Percentiles rank a stretch among this genome's conserved stretches.
Conservation (phyloP, 129 eudicot species). For the Dittrichia graveolens region DNA sequence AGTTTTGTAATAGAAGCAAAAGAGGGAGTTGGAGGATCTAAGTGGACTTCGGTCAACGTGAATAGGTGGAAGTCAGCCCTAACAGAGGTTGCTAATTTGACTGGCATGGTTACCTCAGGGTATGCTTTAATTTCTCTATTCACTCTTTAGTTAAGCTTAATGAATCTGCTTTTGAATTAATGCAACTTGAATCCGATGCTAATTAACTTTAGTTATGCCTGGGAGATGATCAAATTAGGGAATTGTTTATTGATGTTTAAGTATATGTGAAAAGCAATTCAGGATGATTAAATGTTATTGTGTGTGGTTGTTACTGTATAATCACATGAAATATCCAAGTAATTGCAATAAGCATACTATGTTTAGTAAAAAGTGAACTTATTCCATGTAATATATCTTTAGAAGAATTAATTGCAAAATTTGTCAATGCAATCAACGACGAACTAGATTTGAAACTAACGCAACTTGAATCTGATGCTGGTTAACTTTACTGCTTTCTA, state of each 20-base stretch:
- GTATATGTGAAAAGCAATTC: no score
- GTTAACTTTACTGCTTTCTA: no score
- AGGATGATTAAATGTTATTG: no score
- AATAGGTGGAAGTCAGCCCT: conserved; percentile 1
- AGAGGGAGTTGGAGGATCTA: background rate
- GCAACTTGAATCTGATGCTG: no score
- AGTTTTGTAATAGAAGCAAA: background rate
- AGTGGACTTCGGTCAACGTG: conserved; percentile 2
- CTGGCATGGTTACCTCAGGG: conserved; percentile 6
- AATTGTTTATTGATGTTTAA: background rate
- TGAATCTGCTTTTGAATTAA: background rate
- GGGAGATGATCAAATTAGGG: no score
- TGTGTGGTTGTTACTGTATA: no score
- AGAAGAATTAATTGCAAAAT: background rate
- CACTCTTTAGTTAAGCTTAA: background rate
- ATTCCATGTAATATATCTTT: background rate
- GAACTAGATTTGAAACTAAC: background rate
- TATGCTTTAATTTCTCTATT: background rate
- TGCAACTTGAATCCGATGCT: background rate
- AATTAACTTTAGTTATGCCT: background rate
- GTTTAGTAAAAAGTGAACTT: background rate
- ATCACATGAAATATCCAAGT: no score
- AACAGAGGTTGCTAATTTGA: conserved; percentile 3
- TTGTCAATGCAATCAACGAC: background rate
- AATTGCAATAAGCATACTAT: background rate